phyloP scores from a whole-genome alignment of 306 rosid species.

The Acacia acuminata region DNA sequence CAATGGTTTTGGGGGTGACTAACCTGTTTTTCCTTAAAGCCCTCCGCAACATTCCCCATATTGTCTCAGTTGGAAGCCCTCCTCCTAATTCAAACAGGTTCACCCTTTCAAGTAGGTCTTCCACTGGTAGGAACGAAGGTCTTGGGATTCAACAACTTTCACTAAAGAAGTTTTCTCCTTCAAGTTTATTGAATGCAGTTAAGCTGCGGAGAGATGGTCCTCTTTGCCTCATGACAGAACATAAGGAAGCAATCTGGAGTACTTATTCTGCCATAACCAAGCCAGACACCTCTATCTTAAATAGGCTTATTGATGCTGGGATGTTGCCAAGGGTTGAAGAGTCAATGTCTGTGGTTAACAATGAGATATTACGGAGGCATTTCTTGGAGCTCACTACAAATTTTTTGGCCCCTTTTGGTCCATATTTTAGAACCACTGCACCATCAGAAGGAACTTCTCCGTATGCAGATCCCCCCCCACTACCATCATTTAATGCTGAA shows the following conservation, averaged over 20 bases:
- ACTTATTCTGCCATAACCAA: constrained; percentile 76
- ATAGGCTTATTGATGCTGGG: constrained; percentile 94
- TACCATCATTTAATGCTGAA: constrained; percentile 66
- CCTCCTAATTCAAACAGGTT: constrained; percentile 56
- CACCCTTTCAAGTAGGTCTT: constrained; percentile 49
- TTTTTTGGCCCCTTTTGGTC: constrained; percentile 94
- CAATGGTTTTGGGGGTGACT: constrained; percentile 87
- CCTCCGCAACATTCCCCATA: constrained; percentile 67
- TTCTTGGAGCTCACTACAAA: constrained; percentile 93
- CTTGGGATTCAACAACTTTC: constrained; percentile 80
- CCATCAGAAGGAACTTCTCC: constrained; percentile 93
- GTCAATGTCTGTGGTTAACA: constrained; percentile 96
- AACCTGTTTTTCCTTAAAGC: constrained; percentile 94
- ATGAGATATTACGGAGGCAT: constrained; percentile 89
- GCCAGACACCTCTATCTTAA: constrained; percentile 86
- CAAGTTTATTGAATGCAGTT: constrained; percentile 76
- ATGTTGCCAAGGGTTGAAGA: constrained; percentile 88
- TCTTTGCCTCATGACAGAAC: constrained; percentile 95
- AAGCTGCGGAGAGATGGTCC: constrained; percentile 92
- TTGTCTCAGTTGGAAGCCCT: constrained; percentile 93
- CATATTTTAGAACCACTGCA: constrained; percentile 73
- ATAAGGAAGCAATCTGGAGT: constrained; percentile 96
- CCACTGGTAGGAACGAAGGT: constrained; percentile 66
- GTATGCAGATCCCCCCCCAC: constrained; percentile 68
- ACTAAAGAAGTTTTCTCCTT: constrained; percentile 75